Evolutionary conservation across 345 rosid genomes (phyloP).

Genomic region (Ceriops decandra): DNA sequence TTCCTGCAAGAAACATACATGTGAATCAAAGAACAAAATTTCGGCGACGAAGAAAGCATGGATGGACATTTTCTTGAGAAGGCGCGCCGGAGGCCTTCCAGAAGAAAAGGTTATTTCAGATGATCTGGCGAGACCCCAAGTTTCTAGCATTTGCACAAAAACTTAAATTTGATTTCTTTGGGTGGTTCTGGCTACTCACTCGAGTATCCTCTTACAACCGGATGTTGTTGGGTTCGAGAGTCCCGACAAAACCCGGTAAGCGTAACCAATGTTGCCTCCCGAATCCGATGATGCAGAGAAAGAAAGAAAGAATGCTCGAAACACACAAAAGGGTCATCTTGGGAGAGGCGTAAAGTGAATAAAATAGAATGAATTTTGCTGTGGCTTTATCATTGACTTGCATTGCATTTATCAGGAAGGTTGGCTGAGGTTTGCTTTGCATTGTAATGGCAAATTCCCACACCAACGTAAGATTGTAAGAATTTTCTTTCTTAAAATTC

Average conservation of each 20-base stretch:
- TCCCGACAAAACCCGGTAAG: slow-evolving; percentile 37
- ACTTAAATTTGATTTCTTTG: slow-evolving; percentile 41
- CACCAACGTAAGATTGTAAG: no score
- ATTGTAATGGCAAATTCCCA: background rate
- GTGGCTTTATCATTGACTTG: slow-evolving; percentile 38
- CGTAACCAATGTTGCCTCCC: slow-evolving; percentile 44
- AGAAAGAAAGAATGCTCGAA: slow-evolving; percentile 43
- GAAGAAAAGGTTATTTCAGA: slow-evolving; percentile 66
- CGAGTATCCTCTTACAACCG: slow-evolving; percentile 57
- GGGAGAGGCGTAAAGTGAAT: slow-evolving; percentile 46
- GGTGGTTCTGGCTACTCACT: slow-evolving; percentile 34
- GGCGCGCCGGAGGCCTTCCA: slow-evolving; percentile 56
- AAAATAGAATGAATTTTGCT: slow-evolving; percentile 52
- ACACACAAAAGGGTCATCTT: slow-evolving; percentile 40
- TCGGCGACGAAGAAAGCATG: slow-evolving; percentile 40
- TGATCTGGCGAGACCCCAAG: slow-evolving; percentile 49
- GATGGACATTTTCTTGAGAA: slow-evolving; percentile 32
- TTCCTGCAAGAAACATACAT: slow-evolving; percentile 55
- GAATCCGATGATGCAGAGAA: slow-evolving; percentile 45
- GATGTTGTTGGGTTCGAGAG: slow-evolving; percentile 38
- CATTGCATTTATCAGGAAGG: slow-evolving; percentile 47
- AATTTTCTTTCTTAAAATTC: no score
- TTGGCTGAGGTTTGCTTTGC: no score
- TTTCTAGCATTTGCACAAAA: slow-evolving; percentile 51
- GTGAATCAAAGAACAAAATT: slow-evolving; percentile 52